Base-by-base conservation (phyloP, 371 early-diverging fungal genomes). In the Chytridium lagenaria region DNA sequence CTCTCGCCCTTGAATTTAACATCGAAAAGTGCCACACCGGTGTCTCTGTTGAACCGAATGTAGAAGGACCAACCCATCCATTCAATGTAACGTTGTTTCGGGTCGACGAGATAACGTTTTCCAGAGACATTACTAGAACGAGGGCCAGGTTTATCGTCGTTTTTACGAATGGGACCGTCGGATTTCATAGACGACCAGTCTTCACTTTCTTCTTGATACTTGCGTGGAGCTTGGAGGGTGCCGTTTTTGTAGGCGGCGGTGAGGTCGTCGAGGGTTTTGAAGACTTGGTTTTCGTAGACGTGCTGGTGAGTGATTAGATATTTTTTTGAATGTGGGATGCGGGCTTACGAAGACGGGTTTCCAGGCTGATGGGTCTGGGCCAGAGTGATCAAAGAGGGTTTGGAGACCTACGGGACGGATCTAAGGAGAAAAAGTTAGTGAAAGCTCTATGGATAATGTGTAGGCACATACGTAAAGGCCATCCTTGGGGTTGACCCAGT, bases 21-120 rank as follows among this genome's bases (percentile, higher is more conserved):
- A 37, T 72, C 57, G 39, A 34, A 68, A 1, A 72, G 38, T 15
- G 73, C 55, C 33, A 72, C 59, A 16, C 73, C 73, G 36, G 34
- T 61, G 36, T 61, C 61, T 7, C 61, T 7, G 61, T 37, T 61
- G 37, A 34, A 37, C 3, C 37, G 31, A 15, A 61, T 61, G 19
- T 37, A 61, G 37, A 61, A 61, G 34, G 5, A 16, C 61, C 61
- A 61, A 33, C 61, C 61, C 61, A 61, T 61, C 61, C 61, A 61
- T 37, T 61, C 61, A 15, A 61, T 26, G 37, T 61, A 61, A 15
- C 37, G 31, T 36, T 61, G 34, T 23, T 61, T 37, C 3, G 31
- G 31, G 36, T 61, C 61, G 19, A 61, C 36, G 15, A 34, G 10
- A 26, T 61, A 61, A 7, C 61, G 3, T 23, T 31, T 3, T 12